A percentile compares a stretch with the other conserved stretches of the same genome.
Evolutionary conservation across 208 protist genomes (phyloP).

Genomic region (Naegleria gruberi): DNA sequence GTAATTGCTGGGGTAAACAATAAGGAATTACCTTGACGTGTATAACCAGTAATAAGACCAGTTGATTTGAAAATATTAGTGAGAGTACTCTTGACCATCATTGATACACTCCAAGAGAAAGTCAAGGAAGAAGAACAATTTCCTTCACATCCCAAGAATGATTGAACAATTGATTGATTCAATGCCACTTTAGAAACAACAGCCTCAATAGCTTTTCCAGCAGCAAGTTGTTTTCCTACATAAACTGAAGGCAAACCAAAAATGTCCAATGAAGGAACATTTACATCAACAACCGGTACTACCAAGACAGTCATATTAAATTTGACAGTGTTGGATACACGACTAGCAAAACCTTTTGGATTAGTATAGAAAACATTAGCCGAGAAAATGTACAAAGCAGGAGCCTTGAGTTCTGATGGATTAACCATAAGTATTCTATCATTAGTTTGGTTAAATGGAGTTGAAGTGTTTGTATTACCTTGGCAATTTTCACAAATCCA

Average conservation of each 20-base stretch:
- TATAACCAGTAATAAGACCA: neutral
- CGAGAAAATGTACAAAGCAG: neutral
- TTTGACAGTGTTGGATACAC: neutral
- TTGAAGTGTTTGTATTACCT: neutral
- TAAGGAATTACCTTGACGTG: neutral
- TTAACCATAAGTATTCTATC: neutral
- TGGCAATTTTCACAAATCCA: neutral
- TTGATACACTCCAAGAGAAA: neutral
- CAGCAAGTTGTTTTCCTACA: neutral
- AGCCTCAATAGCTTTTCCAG: neutral
- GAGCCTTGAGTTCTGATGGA: neutral
- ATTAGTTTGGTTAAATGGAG: neutral
- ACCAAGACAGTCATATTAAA: neutral
- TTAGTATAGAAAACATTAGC: neutral
- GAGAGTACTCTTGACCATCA: neutral
- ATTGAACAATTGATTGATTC: neutral
- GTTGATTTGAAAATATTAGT: neutral
- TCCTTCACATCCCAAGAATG: neutral
- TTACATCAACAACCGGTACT: neutral
- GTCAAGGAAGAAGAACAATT: neutral
- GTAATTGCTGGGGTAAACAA: neutral
- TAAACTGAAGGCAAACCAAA: neutral
- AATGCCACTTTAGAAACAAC: neutral
- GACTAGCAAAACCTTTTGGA: neutral
- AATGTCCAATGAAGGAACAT: neutral